Evolutionary conservation across 2,329 filamentous ascomycete species (phyloP).

Genomic region (Calonectria pteridis): DNA sequence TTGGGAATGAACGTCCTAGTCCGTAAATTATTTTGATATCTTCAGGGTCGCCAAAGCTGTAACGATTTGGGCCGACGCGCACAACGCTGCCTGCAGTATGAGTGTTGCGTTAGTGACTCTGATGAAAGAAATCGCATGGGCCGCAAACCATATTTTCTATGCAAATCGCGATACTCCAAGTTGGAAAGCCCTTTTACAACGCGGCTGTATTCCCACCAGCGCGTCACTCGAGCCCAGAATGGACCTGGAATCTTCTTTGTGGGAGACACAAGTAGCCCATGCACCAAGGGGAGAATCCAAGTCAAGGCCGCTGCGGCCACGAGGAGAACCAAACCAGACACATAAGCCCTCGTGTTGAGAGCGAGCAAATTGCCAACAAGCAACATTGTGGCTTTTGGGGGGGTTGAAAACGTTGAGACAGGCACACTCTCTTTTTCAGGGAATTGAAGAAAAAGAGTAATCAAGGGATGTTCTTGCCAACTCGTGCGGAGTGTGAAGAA

Average conservation of each 20-base stretch:
- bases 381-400: not conserved
- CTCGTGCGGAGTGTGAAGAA: not conserved
- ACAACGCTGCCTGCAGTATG: not conserved
- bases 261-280: not conserved
- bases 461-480: too few relatives aligned
- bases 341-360: not conserved
- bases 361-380: not conserved
- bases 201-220: not conserved
- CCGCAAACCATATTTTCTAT: not conserved
- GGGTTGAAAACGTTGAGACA: too few relatives aligned
- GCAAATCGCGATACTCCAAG: not conserved
- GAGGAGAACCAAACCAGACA: not conserved
- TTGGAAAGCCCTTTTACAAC: not conserved
- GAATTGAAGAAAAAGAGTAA: not conserved
- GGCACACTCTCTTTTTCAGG: not conserved
- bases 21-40: not conserved
- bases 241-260: not conserved
- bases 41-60: conserved; percentile 2
- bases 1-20: not conserved
- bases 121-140: too few relatives aligned
- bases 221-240: not conserved
- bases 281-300: not conserved
- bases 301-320: not conserved
- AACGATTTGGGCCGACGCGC: conserved; percentile 1
- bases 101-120: not conserved